A percentile compares a stretch with the other conserved stretches of the same genome.
Evolutionary conservation across 331 rosid species (phyloP).

Genomic region (Stylosanthes scabra): DNA sequence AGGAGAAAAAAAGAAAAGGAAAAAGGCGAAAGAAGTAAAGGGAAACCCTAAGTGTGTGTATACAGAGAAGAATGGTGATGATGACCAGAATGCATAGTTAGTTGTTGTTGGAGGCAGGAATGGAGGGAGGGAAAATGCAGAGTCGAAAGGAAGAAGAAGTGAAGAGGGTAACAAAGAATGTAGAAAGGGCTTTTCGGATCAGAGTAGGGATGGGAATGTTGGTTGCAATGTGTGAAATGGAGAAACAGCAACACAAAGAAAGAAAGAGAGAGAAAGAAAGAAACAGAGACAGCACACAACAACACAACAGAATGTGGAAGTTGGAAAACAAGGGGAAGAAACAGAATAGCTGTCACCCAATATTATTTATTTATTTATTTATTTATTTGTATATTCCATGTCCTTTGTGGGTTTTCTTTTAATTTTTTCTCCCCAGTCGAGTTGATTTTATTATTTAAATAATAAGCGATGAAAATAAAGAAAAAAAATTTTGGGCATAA

Average conservation of each 20-base stretch:
- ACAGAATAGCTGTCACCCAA: constrained; percentile 35
- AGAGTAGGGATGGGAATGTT: no score
- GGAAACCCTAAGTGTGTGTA: constrained; percentile 47
- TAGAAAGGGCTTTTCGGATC: background rate
- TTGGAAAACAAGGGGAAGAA: background rate
- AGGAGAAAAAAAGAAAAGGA: background rate
- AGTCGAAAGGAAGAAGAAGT: background rate
- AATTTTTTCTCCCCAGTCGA: no score
- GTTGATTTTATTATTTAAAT: no score
- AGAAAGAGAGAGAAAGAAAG: background rate
- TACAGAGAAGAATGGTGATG: background rate
- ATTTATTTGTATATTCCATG: background rate
- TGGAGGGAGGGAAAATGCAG: background rate
- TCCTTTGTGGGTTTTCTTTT: no score
- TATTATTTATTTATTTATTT: no score
- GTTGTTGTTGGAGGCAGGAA: no score
- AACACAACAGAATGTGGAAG: constrained; percentile 25
- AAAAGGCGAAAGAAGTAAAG: background rate
- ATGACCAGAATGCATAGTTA: background rate
- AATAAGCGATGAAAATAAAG: no score
- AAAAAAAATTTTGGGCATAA: no score
- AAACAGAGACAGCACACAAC: constrained; percentile 1
- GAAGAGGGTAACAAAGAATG: background rate
- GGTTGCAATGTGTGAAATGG: no score
- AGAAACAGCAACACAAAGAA: background rate